Conservation (phyloP, 2,329 filamentous ascomycete species). For the Colletotrichum falcatum region DNA sequence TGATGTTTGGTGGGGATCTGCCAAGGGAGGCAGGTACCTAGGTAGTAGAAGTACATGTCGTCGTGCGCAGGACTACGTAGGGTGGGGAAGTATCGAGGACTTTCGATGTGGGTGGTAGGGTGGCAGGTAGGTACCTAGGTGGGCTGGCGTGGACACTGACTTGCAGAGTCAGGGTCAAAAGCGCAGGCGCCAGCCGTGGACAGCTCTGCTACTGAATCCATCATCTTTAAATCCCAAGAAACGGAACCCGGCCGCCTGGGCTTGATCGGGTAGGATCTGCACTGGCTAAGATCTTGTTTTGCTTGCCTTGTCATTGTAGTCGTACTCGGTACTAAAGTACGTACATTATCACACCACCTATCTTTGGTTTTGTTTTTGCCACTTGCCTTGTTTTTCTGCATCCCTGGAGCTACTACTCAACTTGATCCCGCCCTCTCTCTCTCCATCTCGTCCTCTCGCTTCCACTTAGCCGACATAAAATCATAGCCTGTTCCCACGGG, state of each 20-base stretch:
- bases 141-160: background rate
- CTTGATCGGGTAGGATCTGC: conserved; percentile 17
- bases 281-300: conserved; percentile 14
- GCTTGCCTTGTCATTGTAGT: background rate
- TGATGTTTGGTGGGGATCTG: background rate
- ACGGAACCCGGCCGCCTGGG: conserved; percentile 13
- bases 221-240: conserved; percentile 36
- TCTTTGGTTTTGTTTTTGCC: no score
- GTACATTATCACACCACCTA: no score
- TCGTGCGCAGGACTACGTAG: background rate
- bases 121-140: background rate
- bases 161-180: background rate
- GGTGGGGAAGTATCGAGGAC: no score
- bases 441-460: no score
- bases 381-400: conserved; percentile 13
- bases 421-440: background rate
- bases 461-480: background rate
- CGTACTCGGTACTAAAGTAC: no score
- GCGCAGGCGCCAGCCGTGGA: conserved; percentile 2
- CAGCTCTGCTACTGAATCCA: conserved; percentile 7
- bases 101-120: no score
- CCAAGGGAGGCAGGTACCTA: background rate
- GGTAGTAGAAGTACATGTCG: background rate
- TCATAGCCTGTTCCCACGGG: background rate
- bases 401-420: background rate